Percentiles rank a stretch among this genome's conserved stretches.
Conservation (phyloP, 2,329 filamentous ascomycete genomes). For the Colletotrichum cuscutae region DNA sequence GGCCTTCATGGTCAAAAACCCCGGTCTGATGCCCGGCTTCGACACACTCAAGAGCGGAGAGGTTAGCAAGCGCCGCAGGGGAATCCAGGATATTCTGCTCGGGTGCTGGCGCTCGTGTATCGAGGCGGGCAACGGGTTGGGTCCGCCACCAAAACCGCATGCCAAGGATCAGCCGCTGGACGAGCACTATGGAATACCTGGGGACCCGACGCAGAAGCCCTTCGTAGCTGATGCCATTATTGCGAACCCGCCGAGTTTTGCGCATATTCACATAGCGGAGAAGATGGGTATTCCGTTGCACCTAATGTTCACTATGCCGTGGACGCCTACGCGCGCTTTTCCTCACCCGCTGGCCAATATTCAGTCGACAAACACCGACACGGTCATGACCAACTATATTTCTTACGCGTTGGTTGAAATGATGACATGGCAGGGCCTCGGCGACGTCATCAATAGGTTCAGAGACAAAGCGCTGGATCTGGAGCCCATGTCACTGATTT, state of each 20-base stretch:
- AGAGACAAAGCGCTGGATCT: conserved; percentile 79
- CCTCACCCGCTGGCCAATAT: conserved; percentile 89
- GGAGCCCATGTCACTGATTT: conserved; percentile 81
- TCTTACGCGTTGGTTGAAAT: conserved; percentile 89
- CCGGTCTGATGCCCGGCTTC: conserved; percentile 84
- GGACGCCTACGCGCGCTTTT: conserved; percentile 86
- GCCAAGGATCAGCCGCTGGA: conserved; percentile 61
- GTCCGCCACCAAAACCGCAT: conserved; percentile 59
- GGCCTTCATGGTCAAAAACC: conserved; percentile 94
- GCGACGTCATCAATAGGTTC: conserved; percentile 91
- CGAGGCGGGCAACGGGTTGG: conserved; percentile 76
- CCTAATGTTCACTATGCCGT: conserved; percentile 97
- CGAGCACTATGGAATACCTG: conserved; percentile 51
- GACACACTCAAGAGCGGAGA: conserved; percentile 82
- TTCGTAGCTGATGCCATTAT: conserved; percentile 89
- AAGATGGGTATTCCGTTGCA: conserved; percentile 80
- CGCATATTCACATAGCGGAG: conserved; percentile 79
- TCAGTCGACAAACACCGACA: conserved; percentile 78
- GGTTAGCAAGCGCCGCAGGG: conserved; percentile 77
- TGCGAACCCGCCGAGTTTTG: conserved; percentile 82
- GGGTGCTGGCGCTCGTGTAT: conserved; percentile 90
- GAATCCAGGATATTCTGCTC: conserved; percentile 81
- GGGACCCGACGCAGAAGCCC: conserved; percentile 60
- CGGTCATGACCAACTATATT: conserved; percentile 82
- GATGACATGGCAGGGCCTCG: conserved; percentile 92